phyloP scores from a whole-genome alignment of 495 filamentous ascomycete species.

The Podospora anserina region DNA sequence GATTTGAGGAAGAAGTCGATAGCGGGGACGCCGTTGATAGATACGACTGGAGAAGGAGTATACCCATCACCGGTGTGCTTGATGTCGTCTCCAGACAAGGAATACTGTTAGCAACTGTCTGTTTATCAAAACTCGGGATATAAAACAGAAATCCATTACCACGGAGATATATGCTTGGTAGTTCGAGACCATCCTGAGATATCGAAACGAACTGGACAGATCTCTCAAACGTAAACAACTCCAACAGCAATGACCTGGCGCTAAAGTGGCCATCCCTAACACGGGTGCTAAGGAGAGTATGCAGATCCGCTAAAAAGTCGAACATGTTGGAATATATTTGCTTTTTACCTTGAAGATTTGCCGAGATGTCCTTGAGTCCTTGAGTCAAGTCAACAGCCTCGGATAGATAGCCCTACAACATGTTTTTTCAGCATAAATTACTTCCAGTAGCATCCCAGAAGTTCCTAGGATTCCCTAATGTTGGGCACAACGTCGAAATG shows the following conservation, averaged over 20 bases:
- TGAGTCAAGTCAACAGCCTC: constrained; percentile 41
- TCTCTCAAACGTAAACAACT: constrained; percentile 19
- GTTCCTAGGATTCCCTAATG: too few relatives aligned
- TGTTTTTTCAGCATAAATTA: too few relatives aligned
- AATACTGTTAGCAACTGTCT: neutral
- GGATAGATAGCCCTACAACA: constrained; percentile 31
- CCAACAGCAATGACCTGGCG: constrained; percentile 6
- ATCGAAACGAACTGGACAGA: constrained; percentile 22
- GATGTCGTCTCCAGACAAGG: constrained; percentile 15
- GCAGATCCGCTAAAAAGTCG: constrained; percentile 45
- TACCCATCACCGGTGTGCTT: constrained; percentile 17
- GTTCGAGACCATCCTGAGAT: constrained; percentile 16
- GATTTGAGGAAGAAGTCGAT: constrained; percentile 14
- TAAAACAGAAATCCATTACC: constrained; percentile 7
- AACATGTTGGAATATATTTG: constrained; percentile 41
- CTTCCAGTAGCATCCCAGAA: too few relatives aligned
- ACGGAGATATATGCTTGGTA: constrained; percentile 20
- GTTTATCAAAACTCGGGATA: neutral
- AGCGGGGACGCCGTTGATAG: constrained; percentile 20
- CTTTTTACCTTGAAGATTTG: constrained; percentile 17
- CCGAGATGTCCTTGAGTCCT: constrained; percentile 36
- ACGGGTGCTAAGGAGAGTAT: constrained; percentile 8
- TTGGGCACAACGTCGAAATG: too few relatives aligned
- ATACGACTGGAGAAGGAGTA: constrained; percentile 23
- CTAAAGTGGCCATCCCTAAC: constrained; percentile 21